Evolutionary conservation across 495 filamentous ascomycete species (phyloP).

Genomic region (Neurospora sp.): DNA sequence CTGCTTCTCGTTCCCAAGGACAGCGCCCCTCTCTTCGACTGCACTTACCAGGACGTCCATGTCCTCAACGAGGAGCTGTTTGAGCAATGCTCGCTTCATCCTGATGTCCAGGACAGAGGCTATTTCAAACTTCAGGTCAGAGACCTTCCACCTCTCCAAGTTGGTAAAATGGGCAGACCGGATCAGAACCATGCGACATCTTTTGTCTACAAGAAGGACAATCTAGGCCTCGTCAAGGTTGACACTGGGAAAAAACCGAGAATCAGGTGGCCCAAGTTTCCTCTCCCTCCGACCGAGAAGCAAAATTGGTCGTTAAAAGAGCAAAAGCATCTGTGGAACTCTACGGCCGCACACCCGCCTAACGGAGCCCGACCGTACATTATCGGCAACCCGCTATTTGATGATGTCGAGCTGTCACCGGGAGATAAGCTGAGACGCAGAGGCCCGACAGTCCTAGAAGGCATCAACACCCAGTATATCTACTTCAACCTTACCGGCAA

Average conservation of each 20-base stretch:
- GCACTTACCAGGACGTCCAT: slow-evolving; percentile 20
- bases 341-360: slow-evolving; percentile 16
- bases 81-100: slow-evolving; percentile 20
- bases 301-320: slow-evolving; percentile 14
- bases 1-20: slow-evolving; percentile 2
- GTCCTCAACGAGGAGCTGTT: slow-evolving; percentile 21
- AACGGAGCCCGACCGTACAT: slow-evolving; percentile 19
- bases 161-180: slow-evolving; percentile 13
- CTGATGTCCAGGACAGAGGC: slow-evolving; percentile 14
- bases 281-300: slow-evolving; percentile 12
- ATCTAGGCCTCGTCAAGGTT: slow-evolving; percentile 19
- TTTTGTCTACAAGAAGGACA: slow-evolving; percentile 17
- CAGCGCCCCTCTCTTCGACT: slow-evolving; percentile 19
- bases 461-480: slow-evolving; percentile 26
- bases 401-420: slow-evolving; percentile 21
- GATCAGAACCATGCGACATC: slow-evolving; percentile 20
- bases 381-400: slow-evolving; percentile 25
- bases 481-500: slow-evolving; percentile 25
- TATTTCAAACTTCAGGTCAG: slow-evolving; percentile 25
- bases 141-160: slow-evolving; percentile 13
- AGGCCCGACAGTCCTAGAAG: slow-evolving; percentile 17
- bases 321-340: slow-evolving; percentile 22
- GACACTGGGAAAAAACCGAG: slow-evolving; percentile 17
- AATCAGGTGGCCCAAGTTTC: slow-evolving; percentile 14
- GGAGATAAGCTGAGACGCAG: slow-evolving; percentile 22